Base-by-base conservation (phyloP, 495 filamentous ascomycete species). In the Penicillium roqueforti region DNA sequence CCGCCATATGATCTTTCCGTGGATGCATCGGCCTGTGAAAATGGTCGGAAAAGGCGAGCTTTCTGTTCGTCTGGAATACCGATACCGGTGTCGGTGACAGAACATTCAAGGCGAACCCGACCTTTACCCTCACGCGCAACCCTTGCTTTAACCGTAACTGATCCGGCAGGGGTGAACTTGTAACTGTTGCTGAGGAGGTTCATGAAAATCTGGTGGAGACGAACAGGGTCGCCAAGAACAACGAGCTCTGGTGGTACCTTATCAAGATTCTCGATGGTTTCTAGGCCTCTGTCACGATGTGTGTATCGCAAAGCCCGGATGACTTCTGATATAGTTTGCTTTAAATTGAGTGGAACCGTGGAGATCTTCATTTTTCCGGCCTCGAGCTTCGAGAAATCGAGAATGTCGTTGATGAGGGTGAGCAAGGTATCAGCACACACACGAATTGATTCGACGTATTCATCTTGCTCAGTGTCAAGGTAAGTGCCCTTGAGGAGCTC, bases 301-400 rank as follows among this genome's bases (percentile, higher is more conserved):
- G 89, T 92, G 66, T 89, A 95, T 13, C 87, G 86, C 13, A 89
- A 80, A 2, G 91, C 91, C 34, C 91, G 83, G 16, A 95, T 87
- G 2, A 95, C 91, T 63, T 95, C 91, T 6, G 82, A 82, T 50
- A 95, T 89, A 54, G 92, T 95, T 67, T 91, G 89, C 58, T 84
- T 86, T 0, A 93, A 79, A 51, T 88, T 92, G 58, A 95, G 80
- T 2, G 89, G 88, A 45, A 92, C 90, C 10, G 87, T 86, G 51
- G 88, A 92, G 8, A 95, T 85, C 67, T 90, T 89, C 88, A 96
- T 93, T 74, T 95, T 96, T 61, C 92, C 91, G 14, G 91, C 91
- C 67, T 96, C 91, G 64, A 96, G 83, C 64, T 93, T 91, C 28
- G 89, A 93, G 65, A 93, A 96, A 68, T 96, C 91, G 1, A 96